phyloP scores from a whole-genome alignment of 176 grass and related monocot species.

The Themeda triandra region DNA sequence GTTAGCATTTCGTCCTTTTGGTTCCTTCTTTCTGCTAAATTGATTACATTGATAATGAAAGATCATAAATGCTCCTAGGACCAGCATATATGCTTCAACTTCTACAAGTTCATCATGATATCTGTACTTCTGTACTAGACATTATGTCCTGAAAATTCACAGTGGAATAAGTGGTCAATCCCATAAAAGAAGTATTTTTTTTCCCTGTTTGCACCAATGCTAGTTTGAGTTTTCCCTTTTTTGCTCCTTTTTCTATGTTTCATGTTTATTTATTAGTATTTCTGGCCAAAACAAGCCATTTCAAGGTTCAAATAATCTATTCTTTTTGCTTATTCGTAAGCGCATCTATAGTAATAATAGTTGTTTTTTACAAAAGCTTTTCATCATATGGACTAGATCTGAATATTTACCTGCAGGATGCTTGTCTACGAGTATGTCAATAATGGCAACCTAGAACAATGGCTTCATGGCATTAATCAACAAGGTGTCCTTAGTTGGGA shows the following conservation, averaged over 20 bases:
- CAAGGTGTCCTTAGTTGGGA: constrained; percentile 84
- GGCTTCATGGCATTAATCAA: constrained; percentile 85
- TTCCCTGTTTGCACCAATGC: neutral
- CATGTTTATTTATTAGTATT: constrained; percentile 20
- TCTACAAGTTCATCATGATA: constrained; percentile 11
- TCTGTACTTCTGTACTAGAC: neutral
- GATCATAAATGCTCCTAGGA: neutral
- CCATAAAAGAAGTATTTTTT: neutral
- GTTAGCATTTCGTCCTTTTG: constrained; percentile 45
- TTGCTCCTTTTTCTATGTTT: neutral
- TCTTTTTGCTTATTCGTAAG: too few relatives aligned
- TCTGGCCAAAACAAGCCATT: neutral
- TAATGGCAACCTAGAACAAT: constrained; percentile 98
- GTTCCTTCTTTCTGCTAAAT: neutral
- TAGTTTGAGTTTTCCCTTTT: neutral
- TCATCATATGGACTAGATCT: constrained; percentile 12
- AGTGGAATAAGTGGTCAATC: neutral
- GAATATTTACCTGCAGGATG: constrained; percentile 62
- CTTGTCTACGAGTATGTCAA: constrained; percentile 99
- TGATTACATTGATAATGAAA: neutral
- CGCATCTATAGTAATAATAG: neutral
- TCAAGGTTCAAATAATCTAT: neutral
- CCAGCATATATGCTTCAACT: constrained; percentile 2
- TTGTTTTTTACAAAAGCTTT: constrained; percentile 1
- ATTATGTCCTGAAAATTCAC: constrained; percentile 2